Evolutionary conservation across 2,329 filamentous ascomycete species (phyloP).

Genomic region (Ambrosiella xylebori): DNA sequence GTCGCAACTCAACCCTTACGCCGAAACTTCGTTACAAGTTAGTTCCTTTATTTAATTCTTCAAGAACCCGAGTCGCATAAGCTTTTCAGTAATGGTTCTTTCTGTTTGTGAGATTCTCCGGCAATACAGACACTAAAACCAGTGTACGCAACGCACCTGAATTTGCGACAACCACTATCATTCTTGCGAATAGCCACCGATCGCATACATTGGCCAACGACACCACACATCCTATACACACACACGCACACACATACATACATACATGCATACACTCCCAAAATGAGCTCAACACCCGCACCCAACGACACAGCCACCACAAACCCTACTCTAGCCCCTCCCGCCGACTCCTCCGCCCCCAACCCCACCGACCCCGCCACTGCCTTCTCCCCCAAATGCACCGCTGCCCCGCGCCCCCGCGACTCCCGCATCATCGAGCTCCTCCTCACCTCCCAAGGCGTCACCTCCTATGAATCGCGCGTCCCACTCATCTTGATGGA

Average conservation of each 20-base stretch:
- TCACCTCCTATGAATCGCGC: conserved; percentile 64
- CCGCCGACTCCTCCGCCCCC: conserved; percentile 10
- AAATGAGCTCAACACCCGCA: conserved; percentile 18
- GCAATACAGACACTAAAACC: too few relatives aligned
- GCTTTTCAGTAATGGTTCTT: background rate
- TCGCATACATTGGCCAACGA: too few relatives aligned
- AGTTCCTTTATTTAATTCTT: background rate
- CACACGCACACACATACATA: background rate
- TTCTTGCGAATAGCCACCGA: too few relatives aligned
- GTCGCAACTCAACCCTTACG: background rate
- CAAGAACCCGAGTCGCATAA: background rate
- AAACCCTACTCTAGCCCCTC: conserved; percentile 15
- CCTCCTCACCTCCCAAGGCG: conserved; percentile 60
- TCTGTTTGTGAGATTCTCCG: background rate
- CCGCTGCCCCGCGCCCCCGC: conserved; percentile 44
- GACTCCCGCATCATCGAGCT: conserved; percentile 68
- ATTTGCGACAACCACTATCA: background rate
- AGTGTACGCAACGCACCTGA: background rate
- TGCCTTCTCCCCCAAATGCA: conserved; percentile 18
- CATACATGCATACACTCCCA: background rate
- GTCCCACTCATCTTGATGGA: conserved; percentile 71
- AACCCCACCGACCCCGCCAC: conserved; percentile 10
- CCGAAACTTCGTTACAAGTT: background rate
- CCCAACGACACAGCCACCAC: conserved; percentile 16
- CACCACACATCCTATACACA: too few relatives aligned